Conservation (phyloP, 768 basidiomycete genomes). For the Termitomyces sp. region DNA sequence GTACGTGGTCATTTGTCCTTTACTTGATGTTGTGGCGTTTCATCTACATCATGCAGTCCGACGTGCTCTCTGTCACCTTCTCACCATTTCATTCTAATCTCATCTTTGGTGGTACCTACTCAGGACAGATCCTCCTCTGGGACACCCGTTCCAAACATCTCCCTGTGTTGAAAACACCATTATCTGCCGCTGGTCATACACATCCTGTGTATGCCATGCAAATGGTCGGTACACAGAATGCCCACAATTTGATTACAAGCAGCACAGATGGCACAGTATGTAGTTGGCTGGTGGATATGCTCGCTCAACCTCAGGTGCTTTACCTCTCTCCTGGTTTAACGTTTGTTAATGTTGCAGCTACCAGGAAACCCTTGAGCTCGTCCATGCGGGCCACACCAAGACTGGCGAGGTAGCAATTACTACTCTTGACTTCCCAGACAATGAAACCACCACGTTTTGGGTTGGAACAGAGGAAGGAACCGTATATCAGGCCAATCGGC, state of each 20-base stretch:
- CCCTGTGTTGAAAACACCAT: slow-evolving; percentile 92
- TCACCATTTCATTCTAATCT: slow-evolving; percentile 98
- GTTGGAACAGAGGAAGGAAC: slow-evolving; percentile 98
- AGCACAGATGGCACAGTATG: slow-evolving; percentile 97
- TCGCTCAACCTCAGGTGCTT: slow-evolving; percentile 90
- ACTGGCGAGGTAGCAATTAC: slow-evolving; percentile 97
- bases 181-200: slow-evolving; percentile 95
- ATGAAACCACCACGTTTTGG: slow-evolving; percentile 96
- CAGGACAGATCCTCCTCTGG: slow-evolving; percentile 97
- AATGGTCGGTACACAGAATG: slow-evolving; percentile 98
- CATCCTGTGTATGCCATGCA: slow-evolving; percentile 99
- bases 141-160: slow-evolving; percentile 96
- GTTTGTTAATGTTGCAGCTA: neutral
- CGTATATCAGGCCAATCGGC: slow-evolving; percentile 93
- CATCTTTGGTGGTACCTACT: slow-evolving; percentile 98
- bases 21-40: neutral
- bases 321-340: neutral
- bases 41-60: slow-evolving; percentile 57
- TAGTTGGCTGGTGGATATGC: slow-evolving; percentile 98
- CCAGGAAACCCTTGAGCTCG: slow-evolving; percentile 90
- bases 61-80: slow-evolving; percentile 94
- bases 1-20: slow-evolving; percentile 38
- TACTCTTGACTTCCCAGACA: slow-evolving; percentile 88
- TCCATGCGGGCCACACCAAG: slow-evolving; percentile 90
- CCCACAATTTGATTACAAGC: slow-evolving; percentile 93